These are phyloP conservation scores for Colletotrichum sp. DNA, from an alignment of 2,329 filamentous ascomycete genomes.

Conservation along the genomic window DNA sequence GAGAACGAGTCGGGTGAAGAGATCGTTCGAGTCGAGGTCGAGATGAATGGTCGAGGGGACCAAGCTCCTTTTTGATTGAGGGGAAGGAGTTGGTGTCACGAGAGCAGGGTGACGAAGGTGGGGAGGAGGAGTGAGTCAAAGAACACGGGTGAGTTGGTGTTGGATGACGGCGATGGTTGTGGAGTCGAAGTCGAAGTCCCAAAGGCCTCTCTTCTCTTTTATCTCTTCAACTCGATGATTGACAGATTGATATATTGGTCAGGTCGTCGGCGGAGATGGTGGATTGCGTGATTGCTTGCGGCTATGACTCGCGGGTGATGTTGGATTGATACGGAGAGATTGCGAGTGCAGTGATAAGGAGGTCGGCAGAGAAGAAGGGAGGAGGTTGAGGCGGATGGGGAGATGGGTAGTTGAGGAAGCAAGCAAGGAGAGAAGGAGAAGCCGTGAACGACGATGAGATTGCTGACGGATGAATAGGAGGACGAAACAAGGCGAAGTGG, in stretches of 20 bases:
- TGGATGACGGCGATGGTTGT: constrained; percentile 5
- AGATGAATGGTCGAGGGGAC: background rate
- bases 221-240: constrained; percentile 16
- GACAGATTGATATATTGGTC: background rate
- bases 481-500: background rate
- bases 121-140: constrained; percentile 18
- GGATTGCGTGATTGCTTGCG: constrained; percentile 21
- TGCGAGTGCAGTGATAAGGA: background rate
- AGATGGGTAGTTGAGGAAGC: constrained; percentile 17
- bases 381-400: constrained; percentile 18
- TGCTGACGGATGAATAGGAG: background rate
- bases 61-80: background rate
- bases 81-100: background rate
- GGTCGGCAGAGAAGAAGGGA: background rate
- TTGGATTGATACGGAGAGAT: background rate
- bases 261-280: constrained; percentile 5
- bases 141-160: background rate
- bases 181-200: background rate
- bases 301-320: constrained; percentile 5
- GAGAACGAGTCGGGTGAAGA: background rate
- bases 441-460: constrained; percentile 13
- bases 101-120: constrained; percentile 4
- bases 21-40: background rate
- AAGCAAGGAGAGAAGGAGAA: constrained; percentile 23
- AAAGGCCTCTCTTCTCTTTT: constrained; percentile 19